Conservation (phyloP, 1,284 basidiomycete species). For the Boletus smithii region DNA sequence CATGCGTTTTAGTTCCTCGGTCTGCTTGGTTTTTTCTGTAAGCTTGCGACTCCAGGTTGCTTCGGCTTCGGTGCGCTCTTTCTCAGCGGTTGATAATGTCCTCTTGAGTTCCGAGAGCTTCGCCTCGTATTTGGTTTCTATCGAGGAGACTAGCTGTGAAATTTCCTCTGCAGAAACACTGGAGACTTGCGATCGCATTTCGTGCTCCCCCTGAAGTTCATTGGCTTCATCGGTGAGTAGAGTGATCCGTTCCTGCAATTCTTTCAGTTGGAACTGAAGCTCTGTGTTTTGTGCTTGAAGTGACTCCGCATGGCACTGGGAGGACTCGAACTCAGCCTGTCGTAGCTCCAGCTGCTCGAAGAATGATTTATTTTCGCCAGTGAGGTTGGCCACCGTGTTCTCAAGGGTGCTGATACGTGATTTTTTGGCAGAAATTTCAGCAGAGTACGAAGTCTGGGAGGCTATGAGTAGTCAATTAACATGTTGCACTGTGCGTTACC, state of each 20-base stretch:
- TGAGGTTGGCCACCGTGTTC: slow-evolving; percentile 61
- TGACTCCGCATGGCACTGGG: slow-evolving; percentile 68
- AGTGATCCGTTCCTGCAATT: slow-evolving; percentile 66
- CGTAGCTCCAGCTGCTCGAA: slow-evolving; percentile 84
- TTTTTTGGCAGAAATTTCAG: slow-evolving; percentile 62
- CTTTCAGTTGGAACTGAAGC: slow-evolving; percentile 80
- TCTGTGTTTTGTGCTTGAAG: slow-evolving; percentile 78
- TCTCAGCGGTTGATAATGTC: slow-evolving; percentile 56
- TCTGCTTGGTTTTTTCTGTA: slow-evolving; percentile 70
- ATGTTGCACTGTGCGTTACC: slow-evolving; percentile 40
- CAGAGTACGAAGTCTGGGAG: slow-evolving; percentile 60
- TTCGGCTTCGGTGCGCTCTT: slow-evolving; percentile 76
- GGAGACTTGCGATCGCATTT: slow-evolving; percentile 43
- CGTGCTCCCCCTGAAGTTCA: slow-evolving; percentile 61
- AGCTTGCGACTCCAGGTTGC: slow-evolving; percentile 82
- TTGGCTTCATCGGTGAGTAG: slow-evolving; percentile 71
- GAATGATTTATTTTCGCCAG: slow-evolving; percentile 68
- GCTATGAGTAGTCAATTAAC: neutral
- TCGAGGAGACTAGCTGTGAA: slow-evolving; percentile 70
- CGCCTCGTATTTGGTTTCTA: slow-evolving; percentile 74
- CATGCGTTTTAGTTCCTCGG: slow-evolving; percentile 65
- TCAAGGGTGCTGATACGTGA: slow-evolving; percentile 71
- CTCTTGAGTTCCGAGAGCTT: slow-evolving; percentile 68
- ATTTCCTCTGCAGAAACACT: slow-evolving; percentile 65
- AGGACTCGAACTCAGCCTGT: slow-evolving; percentile 84